A percentile compares a stretch with the other conserved stretches of the same genome.
Evolutionary conservation across 257 asterid genomes (phyloP).

Genomic region (Schizonepeta tenuifolia): DNA sequence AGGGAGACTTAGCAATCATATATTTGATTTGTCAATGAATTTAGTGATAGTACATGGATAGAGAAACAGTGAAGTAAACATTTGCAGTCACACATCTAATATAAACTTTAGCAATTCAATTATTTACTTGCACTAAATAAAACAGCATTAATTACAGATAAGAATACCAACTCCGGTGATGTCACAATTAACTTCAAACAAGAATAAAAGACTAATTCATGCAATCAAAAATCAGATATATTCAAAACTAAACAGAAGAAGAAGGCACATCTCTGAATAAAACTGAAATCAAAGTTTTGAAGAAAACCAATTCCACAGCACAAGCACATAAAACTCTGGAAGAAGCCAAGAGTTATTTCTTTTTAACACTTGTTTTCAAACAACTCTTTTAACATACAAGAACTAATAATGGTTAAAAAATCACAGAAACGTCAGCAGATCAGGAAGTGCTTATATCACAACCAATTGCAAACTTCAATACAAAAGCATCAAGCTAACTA

Average conservation of each 20-base stretch:
- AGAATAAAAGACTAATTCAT: not conserved
- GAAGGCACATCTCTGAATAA: not conserved
- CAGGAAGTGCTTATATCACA: constrained; percentile 16
- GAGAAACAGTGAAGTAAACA: not conserved
- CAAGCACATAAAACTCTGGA: constrained; percentile 11
- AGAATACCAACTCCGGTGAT: not conserved
- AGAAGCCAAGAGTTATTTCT: constrained; percentile 5
- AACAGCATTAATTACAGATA: not conserved
- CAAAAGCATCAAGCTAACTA: not conserved
- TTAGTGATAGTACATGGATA: not conserved
- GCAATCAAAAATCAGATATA: constrained; percentile 22
- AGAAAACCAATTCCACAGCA: not conserved
- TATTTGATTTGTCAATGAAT: not conserved
- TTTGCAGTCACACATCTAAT: not conserved
- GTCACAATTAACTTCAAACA: constrained; percentile 2
- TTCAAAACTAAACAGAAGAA: constrained; percentile 2
- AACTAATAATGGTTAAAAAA: constrained; percentile 7
- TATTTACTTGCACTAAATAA: not conserved
- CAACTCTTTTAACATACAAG: not conserved
- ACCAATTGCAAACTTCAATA: constrained; percentile 4
- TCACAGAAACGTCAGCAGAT: constrained; percentile 11
- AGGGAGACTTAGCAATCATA: not conserved
- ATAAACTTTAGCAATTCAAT: constrained; percentile 4
- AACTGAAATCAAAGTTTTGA: not conserved
- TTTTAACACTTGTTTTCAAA: not conserved